A percentile compares a stretch with the other conserved stretches of the same genome.
Conservation (phyloP, 163 green algal species). For the Botryococcus braunii region DNA sequence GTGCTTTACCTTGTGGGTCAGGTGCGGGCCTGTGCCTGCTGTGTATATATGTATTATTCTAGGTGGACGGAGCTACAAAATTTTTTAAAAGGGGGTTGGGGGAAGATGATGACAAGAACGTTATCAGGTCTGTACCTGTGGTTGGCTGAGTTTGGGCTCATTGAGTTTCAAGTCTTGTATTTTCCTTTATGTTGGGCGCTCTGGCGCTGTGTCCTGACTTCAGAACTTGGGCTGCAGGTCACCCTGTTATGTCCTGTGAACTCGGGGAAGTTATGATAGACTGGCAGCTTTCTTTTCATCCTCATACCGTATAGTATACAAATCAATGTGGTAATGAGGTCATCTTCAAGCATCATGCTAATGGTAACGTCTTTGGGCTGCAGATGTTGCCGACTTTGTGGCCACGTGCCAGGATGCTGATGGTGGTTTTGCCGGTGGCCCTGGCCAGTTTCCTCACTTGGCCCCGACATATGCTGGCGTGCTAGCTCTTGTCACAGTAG, state of each 20-base stretch:
- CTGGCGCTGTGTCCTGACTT: background rate
- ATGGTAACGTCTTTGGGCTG: background rate
- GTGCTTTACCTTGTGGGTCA: background rate
- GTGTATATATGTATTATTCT: background rate
- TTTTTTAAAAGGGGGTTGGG: too few species aligned
- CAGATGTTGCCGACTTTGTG: conserved; percentile 39
- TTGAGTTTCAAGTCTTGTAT: too few species aligned
- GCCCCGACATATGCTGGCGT: conserved; percentile 86
- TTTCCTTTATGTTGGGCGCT: background rate
- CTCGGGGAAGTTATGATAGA: background rate
- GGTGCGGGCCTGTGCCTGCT: background rate
- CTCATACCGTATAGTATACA: too few species aligned
- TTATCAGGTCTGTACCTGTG: too few species aligned
- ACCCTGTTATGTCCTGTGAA: background rate
- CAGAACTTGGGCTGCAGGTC: background rate
- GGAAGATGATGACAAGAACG: too few species aligned
- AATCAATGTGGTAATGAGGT: background rate
- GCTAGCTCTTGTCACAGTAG: conserved; percentile 63
- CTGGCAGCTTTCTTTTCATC: too few species aligned
- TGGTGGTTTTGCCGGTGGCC: conserved; percentile 88
- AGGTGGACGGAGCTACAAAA: too few species aligned
- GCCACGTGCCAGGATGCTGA: conserved; percentile 53
- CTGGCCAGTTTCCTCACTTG: conserved; percentile 83
- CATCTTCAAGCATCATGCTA: background rate
- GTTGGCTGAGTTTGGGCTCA: too few species aligned